Percentiles rank a stretch among this genome's conserved stretches.
Evolutionary conservation across 139 green algal genomes (phyloP).

Genomic region (Tetradesmus lagerheimii): DNA sequence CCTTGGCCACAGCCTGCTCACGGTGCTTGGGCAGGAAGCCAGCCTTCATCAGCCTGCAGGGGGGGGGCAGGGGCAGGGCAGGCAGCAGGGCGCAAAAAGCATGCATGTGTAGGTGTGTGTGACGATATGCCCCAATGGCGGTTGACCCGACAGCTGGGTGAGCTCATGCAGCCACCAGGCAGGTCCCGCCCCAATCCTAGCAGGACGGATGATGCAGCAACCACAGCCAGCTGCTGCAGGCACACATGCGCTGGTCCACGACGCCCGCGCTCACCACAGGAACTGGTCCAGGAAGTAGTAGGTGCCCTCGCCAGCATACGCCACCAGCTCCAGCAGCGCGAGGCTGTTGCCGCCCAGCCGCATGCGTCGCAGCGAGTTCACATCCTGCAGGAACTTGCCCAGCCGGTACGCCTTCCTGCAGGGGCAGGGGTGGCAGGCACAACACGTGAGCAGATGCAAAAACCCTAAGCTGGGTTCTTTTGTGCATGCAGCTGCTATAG

Average conservation of each 20-base stretch:
- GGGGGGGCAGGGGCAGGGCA: not conserved
- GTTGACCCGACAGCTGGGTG: no score
- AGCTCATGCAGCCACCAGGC: no score
- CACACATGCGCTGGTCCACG: not conserved
- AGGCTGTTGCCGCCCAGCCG: slow-evolving; percentile 33
- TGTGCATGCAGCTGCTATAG: not conserved
- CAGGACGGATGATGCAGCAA: no score
- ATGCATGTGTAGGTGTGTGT: no score
- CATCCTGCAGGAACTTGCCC: slow-evolving; percentile 86
- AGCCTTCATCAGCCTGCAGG: slow-evolving; percentile 83
- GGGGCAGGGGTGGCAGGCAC: no score
- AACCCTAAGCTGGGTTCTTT: no score
- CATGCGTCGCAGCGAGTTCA: slow-evolving; percentile 69
- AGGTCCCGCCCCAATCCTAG: no score
- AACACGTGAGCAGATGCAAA: no score
- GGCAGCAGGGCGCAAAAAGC: no score
- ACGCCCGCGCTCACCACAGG: slow-evolving; percentile 64
- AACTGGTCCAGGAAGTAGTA: slow-evolving; percentile 93
- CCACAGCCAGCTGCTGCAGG: not conserved
- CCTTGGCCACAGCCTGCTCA: slow-evolving; percentile 57
- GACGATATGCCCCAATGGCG: no score
- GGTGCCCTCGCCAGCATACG: slow-evolving; percentile 74
- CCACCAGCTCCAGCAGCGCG: slow-evolving; percentile 71
- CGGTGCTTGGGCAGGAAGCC: slow-evolving; percentile 73
- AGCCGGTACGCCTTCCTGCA: slow-evolving; percentile 84